Evolutionary conservation across 805 yeast species (phyloP), one percentile per base, ranked within the genome.

Genomic region (Alloascoidea africana): DNA sequence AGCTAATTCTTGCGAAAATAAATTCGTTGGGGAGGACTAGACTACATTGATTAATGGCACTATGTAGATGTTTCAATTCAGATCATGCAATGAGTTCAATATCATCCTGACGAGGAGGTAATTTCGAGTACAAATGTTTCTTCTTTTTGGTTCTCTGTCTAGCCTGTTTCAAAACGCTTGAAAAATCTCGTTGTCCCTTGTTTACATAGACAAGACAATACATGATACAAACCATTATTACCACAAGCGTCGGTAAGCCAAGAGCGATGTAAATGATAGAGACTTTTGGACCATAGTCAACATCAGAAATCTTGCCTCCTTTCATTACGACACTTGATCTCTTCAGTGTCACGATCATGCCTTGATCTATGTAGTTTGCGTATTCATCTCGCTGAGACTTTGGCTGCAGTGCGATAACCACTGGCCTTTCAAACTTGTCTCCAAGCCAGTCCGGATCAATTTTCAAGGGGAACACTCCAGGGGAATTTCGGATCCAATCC

Each of bases 401-500:
- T 1, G 93, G 89, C 55, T 86, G 95, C 36, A 85, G 66, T 2
- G 87, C 65, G 33, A 85, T 57, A 36, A 76, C 61, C 6, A 81
- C 75, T 42, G 68, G 66, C 48, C 69, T 71, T 41, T 62, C 59
- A 46, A 63, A 69, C 45, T 59, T 54, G 3, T 68, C 76, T 30
- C 62, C 62, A 19, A 84, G 58, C 87, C 93, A 84, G 8, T 65
- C 73, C 39, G 69, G 73, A 27, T 66, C 53, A 32, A 83, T 58
- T 30, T 71, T 70, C 33, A 85, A 52, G 2, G 89, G 76, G 45
- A 58, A 70, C 46, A 62, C 67, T 11, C 95, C 96, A 41, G 69
- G 68, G 16, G 60, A 60, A 44, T 66, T 68, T 18, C 62, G 57
- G 5, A 83, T 38, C 94, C 94, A 85, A 4, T 78, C 91, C 4